phyloP scores from a whole-genome alignment of 768 basidiomycete genomes.

The Ephemerocybe angulata region DNA sequence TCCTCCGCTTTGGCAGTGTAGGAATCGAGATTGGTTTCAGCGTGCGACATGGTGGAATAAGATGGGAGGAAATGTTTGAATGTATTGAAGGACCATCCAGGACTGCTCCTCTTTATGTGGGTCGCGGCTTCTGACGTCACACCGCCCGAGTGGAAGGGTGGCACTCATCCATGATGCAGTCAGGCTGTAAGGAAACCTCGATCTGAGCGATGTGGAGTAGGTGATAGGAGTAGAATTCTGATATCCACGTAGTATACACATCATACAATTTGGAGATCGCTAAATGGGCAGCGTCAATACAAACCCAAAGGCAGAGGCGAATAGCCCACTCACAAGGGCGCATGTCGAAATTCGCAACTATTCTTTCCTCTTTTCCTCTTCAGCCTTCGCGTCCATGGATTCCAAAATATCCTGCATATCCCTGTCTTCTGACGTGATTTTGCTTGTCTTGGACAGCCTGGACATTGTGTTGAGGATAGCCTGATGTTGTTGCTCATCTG shows the following conservation, averaged over 20 bases:
- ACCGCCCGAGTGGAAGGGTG: too few relatives aligned
- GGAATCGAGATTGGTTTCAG: constrained; percentile 53
- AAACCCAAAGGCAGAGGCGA: neutral
- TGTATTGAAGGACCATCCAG: neutral
- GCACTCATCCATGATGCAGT: too few relatives aligned
- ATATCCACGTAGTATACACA: too few relatives aligned
- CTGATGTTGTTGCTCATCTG: constrained; percentile 38
- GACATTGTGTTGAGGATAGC: constrained; percentile 43
- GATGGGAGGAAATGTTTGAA: constrained; percentile 14
- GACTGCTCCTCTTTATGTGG: neutral
- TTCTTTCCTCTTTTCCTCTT: constrained; percentile 17
- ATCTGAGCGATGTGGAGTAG: neutral
- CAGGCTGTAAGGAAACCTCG: too few relatives aligned
- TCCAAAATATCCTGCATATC: constrained; percentile 27
- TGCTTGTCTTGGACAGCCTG: constrained; percentile 38
- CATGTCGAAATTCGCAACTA: neutral
- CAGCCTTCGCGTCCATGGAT: constrained; percentile 15
- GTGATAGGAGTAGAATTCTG: neutral
- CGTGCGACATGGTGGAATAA: constrained; percentile 2
- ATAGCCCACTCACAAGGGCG: neutral
- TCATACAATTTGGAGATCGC: too few relatives aligned
- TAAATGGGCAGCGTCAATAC: too few relatives aligned
- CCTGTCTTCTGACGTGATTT: constrained; percentile 25
- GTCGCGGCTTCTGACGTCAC: neutral
- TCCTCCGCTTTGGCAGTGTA: constrained; percentile 61